Evolutionary conservation across 306 rosid genomes (phyloP).

Genomic region (Cercis canadensis): DNA sequence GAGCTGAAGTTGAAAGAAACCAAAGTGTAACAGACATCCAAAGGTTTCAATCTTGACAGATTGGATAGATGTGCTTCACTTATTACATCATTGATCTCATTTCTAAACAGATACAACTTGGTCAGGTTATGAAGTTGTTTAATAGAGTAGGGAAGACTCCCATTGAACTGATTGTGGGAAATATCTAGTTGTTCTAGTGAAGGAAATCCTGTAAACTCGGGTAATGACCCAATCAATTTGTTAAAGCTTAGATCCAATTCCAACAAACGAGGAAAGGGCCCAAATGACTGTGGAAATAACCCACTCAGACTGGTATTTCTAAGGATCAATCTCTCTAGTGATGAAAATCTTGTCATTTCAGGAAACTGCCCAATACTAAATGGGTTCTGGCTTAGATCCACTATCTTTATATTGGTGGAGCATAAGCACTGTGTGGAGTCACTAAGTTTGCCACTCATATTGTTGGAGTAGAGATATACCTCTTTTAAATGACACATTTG

Average conservation of each 20-base stretch:
- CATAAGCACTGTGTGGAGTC: constrained; percentile 28
- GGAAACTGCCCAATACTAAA: not conserved
- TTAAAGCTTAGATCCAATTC: not conserved
- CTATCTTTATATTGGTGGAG: not conserved
- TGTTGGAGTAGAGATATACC: not conserved
- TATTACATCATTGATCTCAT: constrained; percentile 21
- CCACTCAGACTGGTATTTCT: not conserved
- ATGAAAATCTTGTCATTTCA: constrained; percentile 7
- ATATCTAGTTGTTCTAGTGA: not conserved
- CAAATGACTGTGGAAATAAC: not conserved
- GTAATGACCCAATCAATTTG: constrained; percentile 4
- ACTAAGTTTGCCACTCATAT: constrained; percentile 31
- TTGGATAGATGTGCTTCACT: constrained; percentile 36
- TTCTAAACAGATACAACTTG: not conserved
- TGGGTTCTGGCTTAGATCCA: constrained; percentile 15
- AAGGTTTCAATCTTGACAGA: not conserved
- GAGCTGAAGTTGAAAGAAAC: constrained; percentile 41
- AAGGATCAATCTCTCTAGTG: not conserved
- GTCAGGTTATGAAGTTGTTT: constrained; percentile 23
- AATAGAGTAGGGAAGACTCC: constrained; percentile 11
- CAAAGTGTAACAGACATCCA: constrained; percentile 10
- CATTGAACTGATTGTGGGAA: constrained; percentile 18
- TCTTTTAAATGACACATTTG: constrained; percentile 22
- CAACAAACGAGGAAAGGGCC: not conserved
- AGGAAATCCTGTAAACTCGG: not conserved